These are phyloP conservation scores for Daphne laureola DNA, from an alignment of 441 rosid species.

Conservation along the genomic window DNA sequence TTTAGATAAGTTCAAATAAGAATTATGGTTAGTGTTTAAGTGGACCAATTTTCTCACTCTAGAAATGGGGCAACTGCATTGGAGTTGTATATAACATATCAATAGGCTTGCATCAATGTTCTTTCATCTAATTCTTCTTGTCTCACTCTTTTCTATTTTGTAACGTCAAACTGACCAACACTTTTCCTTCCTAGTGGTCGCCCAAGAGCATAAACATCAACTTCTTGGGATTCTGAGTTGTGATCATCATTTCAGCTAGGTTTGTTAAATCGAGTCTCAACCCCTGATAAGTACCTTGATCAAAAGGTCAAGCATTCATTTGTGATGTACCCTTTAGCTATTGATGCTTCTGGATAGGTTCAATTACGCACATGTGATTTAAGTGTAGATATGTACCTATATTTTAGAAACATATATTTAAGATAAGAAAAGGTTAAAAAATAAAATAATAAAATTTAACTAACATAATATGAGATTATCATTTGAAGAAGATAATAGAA, in stretches of 20 bases:
- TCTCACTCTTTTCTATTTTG: not conserved
- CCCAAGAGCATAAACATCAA: not conserved
- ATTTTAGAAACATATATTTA: not conserved
- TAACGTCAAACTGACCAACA: not conserved
- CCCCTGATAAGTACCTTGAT: not conserved
- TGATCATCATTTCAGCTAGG: not conserved
- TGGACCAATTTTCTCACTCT: not conserved
- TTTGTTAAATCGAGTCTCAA: not conserved
- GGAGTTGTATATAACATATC: not conserved
- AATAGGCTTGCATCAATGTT: not conserved
- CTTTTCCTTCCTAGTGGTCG: not conserved
- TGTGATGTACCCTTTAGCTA: not conserved
- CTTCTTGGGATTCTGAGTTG: not conserved
- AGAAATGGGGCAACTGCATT: not conserved
- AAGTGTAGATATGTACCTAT: not conserved
- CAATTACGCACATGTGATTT: no score
- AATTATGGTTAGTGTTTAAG: not conserved
- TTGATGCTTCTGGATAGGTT: no score
- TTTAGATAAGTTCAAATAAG: not conserved
- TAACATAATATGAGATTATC: no score
- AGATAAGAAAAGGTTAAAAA: not conserved
- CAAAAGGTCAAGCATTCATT: constrained; percentile 1
- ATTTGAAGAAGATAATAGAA: not conserved
- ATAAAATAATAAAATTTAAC: no score
- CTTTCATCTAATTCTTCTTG: not conserved